phyloP scores from a whole-genome alignment of 2,329 filamentous ascomycete species.

The Myrmaecium sp. region DNA sequence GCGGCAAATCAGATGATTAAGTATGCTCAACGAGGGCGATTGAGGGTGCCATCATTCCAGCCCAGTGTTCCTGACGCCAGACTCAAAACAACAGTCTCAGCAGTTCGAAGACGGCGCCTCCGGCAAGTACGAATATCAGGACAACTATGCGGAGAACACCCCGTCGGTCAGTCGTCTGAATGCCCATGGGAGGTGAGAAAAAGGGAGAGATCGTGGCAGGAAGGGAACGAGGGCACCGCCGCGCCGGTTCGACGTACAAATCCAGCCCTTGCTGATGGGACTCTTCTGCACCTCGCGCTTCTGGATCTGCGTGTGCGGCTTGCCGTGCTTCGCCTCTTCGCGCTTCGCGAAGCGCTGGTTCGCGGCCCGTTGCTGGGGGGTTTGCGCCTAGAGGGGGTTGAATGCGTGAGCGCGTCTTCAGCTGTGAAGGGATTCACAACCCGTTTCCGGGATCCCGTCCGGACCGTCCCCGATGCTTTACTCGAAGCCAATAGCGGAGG shows the following conservation, averaged over 20 bases:
- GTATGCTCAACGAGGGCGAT: too few relatives aligned
- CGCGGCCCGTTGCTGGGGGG: slow-evolving; percentile 63
- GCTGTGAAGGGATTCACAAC: too few relatives aligned
- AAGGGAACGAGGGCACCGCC: slow-evolving; percentile 1
- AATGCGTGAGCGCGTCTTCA: too few relatives aligned
- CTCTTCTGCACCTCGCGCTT: slow-evolving; percentile 38
- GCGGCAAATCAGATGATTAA: too few relatives aligned
- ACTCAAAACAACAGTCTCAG: slow-evolving; percentile 28
- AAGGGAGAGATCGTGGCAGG: neutral
- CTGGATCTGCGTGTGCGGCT: slow-evolving; percentile 30
- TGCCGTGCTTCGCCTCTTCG: slow-evolving; percentile 59
- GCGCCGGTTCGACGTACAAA: slow-evolving; percentile 32
- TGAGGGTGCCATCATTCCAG: too few relatives aligned
- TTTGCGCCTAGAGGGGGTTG: slow-evolving; percentile 47
- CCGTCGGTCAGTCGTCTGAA: slow-evolving; percentile 5
- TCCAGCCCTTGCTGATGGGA: slow-evolving; percentile 39
- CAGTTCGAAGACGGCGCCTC: slow-evolving; percentile 42
- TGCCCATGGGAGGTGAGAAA: neutral
- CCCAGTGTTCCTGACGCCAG: too few relatives aligned
- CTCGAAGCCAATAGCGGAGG: too few relatives aligned
- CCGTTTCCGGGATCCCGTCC: too few relatives aligned
- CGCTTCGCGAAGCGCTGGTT: slow-evolving; percentile 64
- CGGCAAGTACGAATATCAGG: slow-evolving; percentile 46
- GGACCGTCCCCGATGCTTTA: too few relatives aligned
- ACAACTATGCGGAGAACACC: slow-evolving; percentile 26